These are phyloP conservation scores for Helicocarpus griseus DNA, from an alignment of 2,329 filamentous ascomycete genomes.

Conservation along the genomic window DNA sequence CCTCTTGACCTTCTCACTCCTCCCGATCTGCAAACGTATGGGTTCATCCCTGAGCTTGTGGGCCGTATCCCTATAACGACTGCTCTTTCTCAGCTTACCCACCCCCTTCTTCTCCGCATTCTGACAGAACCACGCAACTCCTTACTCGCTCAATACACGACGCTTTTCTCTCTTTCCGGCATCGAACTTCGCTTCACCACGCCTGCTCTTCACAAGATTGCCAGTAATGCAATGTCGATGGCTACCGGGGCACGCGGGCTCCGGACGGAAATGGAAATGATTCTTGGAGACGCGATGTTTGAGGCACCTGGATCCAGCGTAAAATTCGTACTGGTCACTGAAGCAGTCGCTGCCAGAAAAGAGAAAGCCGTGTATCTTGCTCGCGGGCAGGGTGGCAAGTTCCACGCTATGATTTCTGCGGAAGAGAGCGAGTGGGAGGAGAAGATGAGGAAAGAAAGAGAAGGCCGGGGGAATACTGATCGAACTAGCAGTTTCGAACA, in stretches of 20 bases:
- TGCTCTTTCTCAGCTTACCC: conserved; percentile 66
- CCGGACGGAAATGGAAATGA: conserved; percentile 70
- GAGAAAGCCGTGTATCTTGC: conserved; percentile 46
- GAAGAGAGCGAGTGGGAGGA: conserved; percentile 44
- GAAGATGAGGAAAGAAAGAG: conserved; percentile 25
- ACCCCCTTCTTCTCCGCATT: conserved; percentile 65
- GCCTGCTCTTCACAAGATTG: conserved; percentile 70
- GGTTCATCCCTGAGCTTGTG: conserved; percentile 90
- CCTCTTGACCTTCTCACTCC: conserved; percentile 64
- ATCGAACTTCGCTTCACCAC: conserved; percentile 75
- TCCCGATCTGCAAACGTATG: conserved; percentile 69
- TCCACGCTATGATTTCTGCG: conserved; percentile 41
- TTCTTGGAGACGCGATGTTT: conserved; percentile 72
- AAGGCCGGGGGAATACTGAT: conserved; percentile 18
- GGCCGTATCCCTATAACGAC: conserved; percentile 89
- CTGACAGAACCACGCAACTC: conserved; percentile 87
- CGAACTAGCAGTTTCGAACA: conserved; percentile 33
- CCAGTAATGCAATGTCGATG: conserved; percentile 57
- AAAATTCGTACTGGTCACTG: conserved; percentile 64
- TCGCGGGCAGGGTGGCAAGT: conserved; percentile 41
- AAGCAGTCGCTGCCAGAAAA: conserved; percentile 54
- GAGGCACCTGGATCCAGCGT: conserved; percentile 58
- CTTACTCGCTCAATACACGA: conserved; percentile 77
- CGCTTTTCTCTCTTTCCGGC: conserved; percentile 71
- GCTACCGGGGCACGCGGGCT: conserved; percentile 72